Evolutionary conservation across 768 basidiomycete genomes (phyloP), one percentile per base, ranked within the genome.

Genomic region (Leccinum boreale): DNA sequence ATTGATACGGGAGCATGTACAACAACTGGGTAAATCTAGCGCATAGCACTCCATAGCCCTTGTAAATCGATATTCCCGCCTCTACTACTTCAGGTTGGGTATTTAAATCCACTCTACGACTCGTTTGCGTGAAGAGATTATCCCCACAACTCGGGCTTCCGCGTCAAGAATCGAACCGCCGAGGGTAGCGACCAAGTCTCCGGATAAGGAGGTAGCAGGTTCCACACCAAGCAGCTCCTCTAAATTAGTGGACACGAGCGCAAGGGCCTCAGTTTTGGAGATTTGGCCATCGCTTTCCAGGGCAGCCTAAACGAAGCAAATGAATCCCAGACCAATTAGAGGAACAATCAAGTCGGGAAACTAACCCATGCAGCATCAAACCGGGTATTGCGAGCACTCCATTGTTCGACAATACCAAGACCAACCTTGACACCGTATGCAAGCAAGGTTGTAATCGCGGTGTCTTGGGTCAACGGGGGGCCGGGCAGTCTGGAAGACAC

Each of bases 351-450:
- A n/a, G 29, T 7, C 6, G 1, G 42, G 55, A 39, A 51, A 75
- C 84, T 63, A 60, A 87, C 90, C 93, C 94, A 95, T 45, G 83
- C 89, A 29, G 85, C 73, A 61, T 96, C 92, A 62, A 93, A 90
- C 15, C 88, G 82, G 10, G 88, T 79, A 66, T 88, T 92, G 24
- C 90, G 82, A 7, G 89, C 86, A 26, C 80, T 78, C 87, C 87
- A 92, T 42, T 81, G 81, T 59, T 85, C 83, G 47, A 79, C 72
- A 48, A 86, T 77, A 17, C 87, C 89, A 49, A 92, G 67, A 8
- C 84, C 90, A 31, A 92, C 85, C 5, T 83, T 84, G 15, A 97
- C 89, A 26, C 85, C 86, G 46, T 89, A 81, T 3, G 77, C 75
- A 17, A 87, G 68, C 21, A 98, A 80, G 52, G 78, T 78, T 23